These are phyloP conservation scores for Mediolabrus comicus DNA, from an alignment of 108 stramenopile genomes.

Conservation along the genomic window DNA sequence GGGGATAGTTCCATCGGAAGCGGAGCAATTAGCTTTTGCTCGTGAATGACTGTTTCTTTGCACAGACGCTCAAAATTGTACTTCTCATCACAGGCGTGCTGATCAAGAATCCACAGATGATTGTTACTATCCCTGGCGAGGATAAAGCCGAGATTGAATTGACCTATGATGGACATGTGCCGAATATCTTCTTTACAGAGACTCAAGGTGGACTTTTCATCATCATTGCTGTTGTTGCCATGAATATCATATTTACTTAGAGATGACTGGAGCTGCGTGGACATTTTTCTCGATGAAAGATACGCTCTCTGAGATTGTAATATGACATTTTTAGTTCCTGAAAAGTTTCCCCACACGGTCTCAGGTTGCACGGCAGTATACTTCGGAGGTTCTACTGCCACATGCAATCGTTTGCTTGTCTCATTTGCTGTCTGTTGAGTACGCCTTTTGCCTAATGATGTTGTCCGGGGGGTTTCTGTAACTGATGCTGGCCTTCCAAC, in stretches of 20 bases:
- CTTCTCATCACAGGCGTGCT: slow-evolving; percentile 92
- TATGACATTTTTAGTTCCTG: slow-evolving; percentile 42
- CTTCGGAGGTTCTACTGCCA: background rate
- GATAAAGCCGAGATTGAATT: slow-evolving; percentile 96
- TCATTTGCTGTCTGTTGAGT: background rate
- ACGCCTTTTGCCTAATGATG: background rate
- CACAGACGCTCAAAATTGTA: slow-evolving; percentile 78
- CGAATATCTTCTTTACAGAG: slow-evolving; percentile 71
- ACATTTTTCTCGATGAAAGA: slow-evolving; percentile 17
- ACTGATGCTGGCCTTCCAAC: slow-evolving; percentile 4
- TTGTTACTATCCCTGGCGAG: slow-evolving; percentile 73
- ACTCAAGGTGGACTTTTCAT: slow-evolving; percentile 25
- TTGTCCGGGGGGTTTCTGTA: background rate
- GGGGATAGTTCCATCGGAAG: slow-evolving; percentile 85
- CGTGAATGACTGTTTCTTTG: slow-evolving; percentile 72
- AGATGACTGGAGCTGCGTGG: slow-evolving; percentile 21
- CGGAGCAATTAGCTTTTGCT: slow-evolving; percentile 79
- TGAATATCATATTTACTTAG: slow-evolving; percentile 14
- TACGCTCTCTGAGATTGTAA: slow-evolving; percentile 23
- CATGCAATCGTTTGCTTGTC: background rate
- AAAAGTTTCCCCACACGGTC: slow-evolving; percentile 40
- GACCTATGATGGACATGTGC: slow-evolving; percentile 85
- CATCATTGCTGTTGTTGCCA: background rate
- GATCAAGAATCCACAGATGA: slow-evolving; percentile 95
- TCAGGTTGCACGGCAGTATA: background rate